A percentile compares a stretch with the other conserved stretches of the same genome.
Evolutionary conservation across 2,329 filamentous ascomycete genomes (phyloP).

Genomic region (Coniella lustricola): DNA sequence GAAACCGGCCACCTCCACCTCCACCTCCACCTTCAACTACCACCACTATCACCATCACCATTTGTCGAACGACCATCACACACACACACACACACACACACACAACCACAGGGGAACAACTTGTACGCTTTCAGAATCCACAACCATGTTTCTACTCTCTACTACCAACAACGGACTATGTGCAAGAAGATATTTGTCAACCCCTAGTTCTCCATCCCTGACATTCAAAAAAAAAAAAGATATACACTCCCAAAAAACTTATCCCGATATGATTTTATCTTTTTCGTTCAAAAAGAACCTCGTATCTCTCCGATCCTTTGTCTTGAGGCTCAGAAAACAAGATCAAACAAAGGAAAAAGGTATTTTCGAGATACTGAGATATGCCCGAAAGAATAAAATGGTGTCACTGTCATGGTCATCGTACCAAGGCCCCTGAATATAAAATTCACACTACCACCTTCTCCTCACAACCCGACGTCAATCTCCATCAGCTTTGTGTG

Average conservation of each 20-base stretch:
- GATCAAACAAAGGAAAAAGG: conserved; percentile 9
- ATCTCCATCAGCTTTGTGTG: not conserved
- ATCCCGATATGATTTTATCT: not conserved
- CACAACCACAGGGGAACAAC: not conserved
- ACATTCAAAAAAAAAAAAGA: not conserved
- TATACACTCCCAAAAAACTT: not conserved
- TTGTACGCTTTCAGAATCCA: not conserved
- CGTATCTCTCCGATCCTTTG: conserved; percentile 3
- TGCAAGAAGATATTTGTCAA: conserved; percentile 1
- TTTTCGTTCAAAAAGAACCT: no score
- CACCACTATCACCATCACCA: no score
- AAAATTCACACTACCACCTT: not conserved
- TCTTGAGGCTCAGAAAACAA: not conserved
- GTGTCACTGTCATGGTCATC: conserved; percentile 13
- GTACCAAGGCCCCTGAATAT: conserved; percentile 11
- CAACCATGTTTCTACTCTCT: conserved; percentile 1
- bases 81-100: not conserved
- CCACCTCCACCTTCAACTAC: no score
- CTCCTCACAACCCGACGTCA: not conserved
- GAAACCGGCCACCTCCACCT: no score
- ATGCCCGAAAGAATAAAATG: conserved; percentile 3
- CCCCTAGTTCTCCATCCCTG: not conserved
- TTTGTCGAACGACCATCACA: not conserved
- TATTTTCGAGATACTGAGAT: conserved; percentile 11
- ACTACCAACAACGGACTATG: conserved; percentile 6